These are phyloP conservation scores for Chalciporus chontae DNA, from an alignment of 768 basidiomycete species.

Conservation along the genomic window DNA sequence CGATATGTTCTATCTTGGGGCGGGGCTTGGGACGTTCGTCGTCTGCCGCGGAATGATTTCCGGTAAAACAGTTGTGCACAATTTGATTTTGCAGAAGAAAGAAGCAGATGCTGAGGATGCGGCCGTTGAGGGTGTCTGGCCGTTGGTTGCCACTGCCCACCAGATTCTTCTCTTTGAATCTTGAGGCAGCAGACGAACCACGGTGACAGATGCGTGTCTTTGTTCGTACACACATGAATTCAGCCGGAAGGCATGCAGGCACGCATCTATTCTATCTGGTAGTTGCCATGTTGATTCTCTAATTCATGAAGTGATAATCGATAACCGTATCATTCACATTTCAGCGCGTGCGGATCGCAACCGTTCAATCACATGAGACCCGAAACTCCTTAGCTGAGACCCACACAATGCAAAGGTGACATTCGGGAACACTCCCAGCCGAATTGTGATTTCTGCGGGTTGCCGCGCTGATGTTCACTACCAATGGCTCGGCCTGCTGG, in stretches of 20 bases:
- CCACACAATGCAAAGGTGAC: too few species aligned
- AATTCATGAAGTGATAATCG: neutral
- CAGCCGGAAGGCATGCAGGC: neutral
- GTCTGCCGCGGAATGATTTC: conserved; percentile 19
- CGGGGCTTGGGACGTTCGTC: conserved; percentile 25
- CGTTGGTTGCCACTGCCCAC: conserved; percentile 27
- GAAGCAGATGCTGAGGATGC: conserved; percentile 29
- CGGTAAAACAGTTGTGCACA: conserved; percentile 24
- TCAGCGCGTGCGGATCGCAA: too few species aligned
- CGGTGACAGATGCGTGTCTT: neutral
- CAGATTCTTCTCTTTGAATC: conserved; percentile 30
- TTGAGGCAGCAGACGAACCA: neutral
- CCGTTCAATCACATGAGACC: too few species aligned
- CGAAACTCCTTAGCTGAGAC: too few species aligned
- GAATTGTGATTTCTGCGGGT: too few species aligned
- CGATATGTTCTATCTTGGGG: conserved; percentile 31
- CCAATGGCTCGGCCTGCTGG: conserved; percentile 3
- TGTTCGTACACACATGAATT: neutral
- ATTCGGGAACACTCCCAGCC: too few species aligned
- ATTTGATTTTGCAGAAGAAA: conserved; percentile 29
- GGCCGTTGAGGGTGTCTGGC: conserved; percentile 27
- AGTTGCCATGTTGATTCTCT: neutral
- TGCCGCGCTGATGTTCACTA: too few species aligned
- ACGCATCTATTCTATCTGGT: neutral
- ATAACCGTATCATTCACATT: neutral